Evolutionary conservation across 2,329 filamentous ascomycete species (phyloP).

Genomic region (Ophiostoma fasciatum): DNA sequence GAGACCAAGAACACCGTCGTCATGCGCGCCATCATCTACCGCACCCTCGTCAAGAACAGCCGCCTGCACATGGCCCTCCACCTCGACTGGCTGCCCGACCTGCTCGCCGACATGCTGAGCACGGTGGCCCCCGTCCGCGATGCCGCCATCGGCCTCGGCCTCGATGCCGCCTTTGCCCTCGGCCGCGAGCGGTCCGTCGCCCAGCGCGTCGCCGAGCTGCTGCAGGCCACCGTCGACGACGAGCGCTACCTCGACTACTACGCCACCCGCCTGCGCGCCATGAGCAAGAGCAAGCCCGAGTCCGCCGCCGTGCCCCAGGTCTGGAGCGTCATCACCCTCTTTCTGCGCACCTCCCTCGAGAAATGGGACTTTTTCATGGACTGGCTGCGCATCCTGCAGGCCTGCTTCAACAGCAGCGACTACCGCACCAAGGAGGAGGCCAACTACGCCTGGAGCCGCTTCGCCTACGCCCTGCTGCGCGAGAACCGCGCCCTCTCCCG

Average conservation of each 20-base stretch:
- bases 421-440: constrained; percentile 56
- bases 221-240: constrained; percentile 42
- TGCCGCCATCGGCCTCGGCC: constrained; percentile 59
- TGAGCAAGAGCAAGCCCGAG: constrained; percentile 50
- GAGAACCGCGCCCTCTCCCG: constrained; percentile 44
- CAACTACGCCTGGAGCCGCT: constrained; percentile 72
- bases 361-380: constrained; percentile 59
- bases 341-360: constrained; percentile 54
- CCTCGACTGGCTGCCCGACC: constrained; percentile 65
- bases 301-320: constrained; percentile 65
- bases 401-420: constrained; percentile 71
- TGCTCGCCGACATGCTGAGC: constrained; percentile 72
- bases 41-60: constrained; percentile 53
- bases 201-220: constrained; percentile 49
- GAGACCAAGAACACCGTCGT: constrained; percentile 65
- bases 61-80: constrained; percentile 55
- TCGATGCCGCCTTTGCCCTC: constrained; percentile 52
- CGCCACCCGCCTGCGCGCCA: constrained; percentile 47
- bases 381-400: constrained; percentile 69
- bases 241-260: constrained; percentile 56
- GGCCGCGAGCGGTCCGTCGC: constrained; percentile 55
- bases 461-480: constrained; percentile 59
- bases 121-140: constrained; percentile 59
- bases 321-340: constrained; percentile 70
- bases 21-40: constrained; percentile 65